phyloP scores from a whole-genome alignment of 768 basidiomycete species.

The Lyophyllum atratum region DNA sequence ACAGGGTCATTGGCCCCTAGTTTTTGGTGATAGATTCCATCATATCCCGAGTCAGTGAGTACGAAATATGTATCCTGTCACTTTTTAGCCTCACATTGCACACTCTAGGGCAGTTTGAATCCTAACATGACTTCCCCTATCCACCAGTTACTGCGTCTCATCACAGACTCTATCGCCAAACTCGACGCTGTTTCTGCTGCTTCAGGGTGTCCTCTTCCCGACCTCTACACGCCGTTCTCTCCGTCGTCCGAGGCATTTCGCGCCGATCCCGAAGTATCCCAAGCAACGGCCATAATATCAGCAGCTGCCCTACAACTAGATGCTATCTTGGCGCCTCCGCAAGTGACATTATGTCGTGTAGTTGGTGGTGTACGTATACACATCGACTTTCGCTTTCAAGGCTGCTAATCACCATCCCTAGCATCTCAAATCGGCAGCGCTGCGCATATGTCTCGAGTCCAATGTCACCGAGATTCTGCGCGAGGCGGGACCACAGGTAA shows the following conservation, averaged over 20 bases:
- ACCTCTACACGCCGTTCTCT: slow-evolving; percentile 23
- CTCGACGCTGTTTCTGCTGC: slow-evolving; percentile 18
- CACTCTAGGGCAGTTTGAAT: too few relatives aligned
- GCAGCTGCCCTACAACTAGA: slow-evolving; percentile 33
- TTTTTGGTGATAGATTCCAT: too few relatives aligned
- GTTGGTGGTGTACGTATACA: slow-evolving; percentile 25
- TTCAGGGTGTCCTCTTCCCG: slow-evolving; percentile 19
- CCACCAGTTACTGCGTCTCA: too few relatives aligned
- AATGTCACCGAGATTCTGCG: slow-evolving; percentile 38
- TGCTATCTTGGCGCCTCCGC: slow-evolving; percentile 27
- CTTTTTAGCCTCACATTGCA: too few relatives aligned
- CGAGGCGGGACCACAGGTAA: slow-evolving; percentile 30
- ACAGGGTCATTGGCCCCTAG: too few relatives aligned
- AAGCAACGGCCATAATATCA: slow-evolving; percentile 29
- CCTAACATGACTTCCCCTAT: too few relatives aligned
- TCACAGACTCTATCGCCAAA: too few relatives aligned
- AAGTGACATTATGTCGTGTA: slow-evolving; percentile 23
- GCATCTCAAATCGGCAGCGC: slow-evolving; percentile 26
- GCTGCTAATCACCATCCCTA: slow-evolving; percentile 1
- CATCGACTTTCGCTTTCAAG: background rate
- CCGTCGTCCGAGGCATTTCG: slow-evolving; percentile 29
- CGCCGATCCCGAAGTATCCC: slow-evolving; percentile 20
- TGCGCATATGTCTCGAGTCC: slow-evolving; percentile 29
- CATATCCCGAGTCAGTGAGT: too few relatives aligned
- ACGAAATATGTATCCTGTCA: too few relatives aligned